Base-by-base conservation (phyloP, 2,329 filamentous ascomycete genomes). In the Monilinia fructicola region DNA sequence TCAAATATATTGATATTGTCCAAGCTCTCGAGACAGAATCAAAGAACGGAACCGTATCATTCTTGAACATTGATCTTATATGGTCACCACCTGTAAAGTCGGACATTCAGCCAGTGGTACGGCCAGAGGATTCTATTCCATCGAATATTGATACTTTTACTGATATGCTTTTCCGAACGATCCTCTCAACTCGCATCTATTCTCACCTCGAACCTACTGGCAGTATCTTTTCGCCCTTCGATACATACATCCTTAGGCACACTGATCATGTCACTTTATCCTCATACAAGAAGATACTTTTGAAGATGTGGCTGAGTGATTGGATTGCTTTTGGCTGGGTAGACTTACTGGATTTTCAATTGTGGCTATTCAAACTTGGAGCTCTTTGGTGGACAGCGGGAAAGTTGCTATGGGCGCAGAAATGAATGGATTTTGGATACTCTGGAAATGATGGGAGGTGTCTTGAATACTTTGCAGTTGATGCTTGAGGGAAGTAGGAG, bases 1-100 rank as follows among this genome's bases (percentile, higher is more conserved):
- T 87, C 0, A 81, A 84, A 69, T 90, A 91, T 73, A 79, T 84
- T 21, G 53, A 67, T 16, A 28, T 48, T 12, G 3, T 64, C 12
- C 16, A 50, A 40, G 65, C 26, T n/a, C 28, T 64, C 14, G 42
- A 64, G 0, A 53, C 23, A 23, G 64, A 53, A 38, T 52, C 31
- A 18, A 62, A 61, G 26, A 35, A 54, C 42, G 38, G 66, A 56
- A 65, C 23, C 7, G 14, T 66, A 54, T 61, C 54, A 3, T 26
- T 50, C 21, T 31, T 46, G 1, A 18, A 59, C 21, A 18, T 40
- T 28, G 28, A 53, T 60, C 23, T 65, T 26, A 14, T 65, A 31
- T 52, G 54, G 56, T 21, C 46, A 31, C 21, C 12, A n/a, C 54
- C 40, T 21, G 11, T 48, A n/a, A 60, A 53, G 14, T n/a, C 23